phyloP scores from a whole-genome alignment of 306 rosid species.

The Trifolium subterraneum region DNA sequence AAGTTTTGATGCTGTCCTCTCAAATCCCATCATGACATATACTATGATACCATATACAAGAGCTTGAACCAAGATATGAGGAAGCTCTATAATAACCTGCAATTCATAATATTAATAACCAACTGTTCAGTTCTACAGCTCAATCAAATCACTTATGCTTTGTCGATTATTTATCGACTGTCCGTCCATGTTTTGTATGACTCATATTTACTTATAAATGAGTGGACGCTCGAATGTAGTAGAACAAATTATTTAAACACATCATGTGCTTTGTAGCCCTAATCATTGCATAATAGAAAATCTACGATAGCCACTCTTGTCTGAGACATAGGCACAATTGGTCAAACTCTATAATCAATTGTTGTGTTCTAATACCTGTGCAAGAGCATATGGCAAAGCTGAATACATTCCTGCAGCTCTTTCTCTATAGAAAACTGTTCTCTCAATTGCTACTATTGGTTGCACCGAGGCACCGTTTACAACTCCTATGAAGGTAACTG shows the following conservation, averaged over 20 bases:
- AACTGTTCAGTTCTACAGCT: not conserved
- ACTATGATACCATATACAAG: conserved; percentile 68
- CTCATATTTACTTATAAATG: not conserved
- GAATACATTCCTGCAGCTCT: conserved; percentile 89
- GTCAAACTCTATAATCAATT: not conserved
- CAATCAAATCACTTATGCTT: not conserved
- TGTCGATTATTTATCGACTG: not conserved
- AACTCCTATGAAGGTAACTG: conserved; percentile 65
- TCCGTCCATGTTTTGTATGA: not conserved
- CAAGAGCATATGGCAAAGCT: conserved; percentile 48
- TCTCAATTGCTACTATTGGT: conserved; percentile 72
- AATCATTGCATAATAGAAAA: not conserved
- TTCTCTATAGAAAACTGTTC: conserved; percentile 81
- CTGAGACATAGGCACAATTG: not conserved
- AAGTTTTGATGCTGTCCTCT: conserved; percentile 68
- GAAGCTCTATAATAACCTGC: conserved; percentile 73
- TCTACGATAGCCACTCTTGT: not conserved
- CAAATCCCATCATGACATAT: conserved; percentile 79
- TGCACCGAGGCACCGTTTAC: conserved; percentile 66
- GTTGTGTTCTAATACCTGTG: conserved; percentile 31
- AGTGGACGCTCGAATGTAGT: not conserved
- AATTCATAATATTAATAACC: conserved; percentile 11
- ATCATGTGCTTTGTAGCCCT: not conserved
- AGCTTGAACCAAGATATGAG: conserved; percentile 68
- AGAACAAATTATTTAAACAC: not conserved